These are phyloP conservation scores for Trichomonascus vanleenenianus DNA, from an alignment of 805 yeast species.

Conservation along the genomic window DNA sequence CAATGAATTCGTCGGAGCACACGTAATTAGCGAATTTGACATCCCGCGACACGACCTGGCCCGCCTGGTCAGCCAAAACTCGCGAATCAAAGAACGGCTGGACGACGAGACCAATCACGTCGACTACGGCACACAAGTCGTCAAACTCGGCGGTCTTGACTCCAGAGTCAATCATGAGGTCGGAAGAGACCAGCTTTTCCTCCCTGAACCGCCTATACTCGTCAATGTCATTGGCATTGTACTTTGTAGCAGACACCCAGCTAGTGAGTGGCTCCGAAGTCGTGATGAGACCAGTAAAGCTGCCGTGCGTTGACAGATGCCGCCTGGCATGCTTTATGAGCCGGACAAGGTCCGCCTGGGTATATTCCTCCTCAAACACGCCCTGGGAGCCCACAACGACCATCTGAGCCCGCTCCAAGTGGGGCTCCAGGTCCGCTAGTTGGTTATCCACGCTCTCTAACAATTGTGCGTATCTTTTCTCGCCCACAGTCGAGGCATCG, in stretches of 20 bases:
- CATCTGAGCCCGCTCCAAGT: slow-evolving; percentile 15
- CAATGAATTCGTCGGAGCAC: slow-evolving; percentile 37
- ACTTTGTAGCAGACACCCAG: slow-evolving; percentile 29
- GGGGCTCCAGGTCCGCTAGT: slow-evolving; percentile 9
- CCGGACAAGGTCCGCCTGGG: slow-evolving; percentile 14
- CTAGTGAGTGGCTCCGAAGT: slow-evolving; percentile 81
- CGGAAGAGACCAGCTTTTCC: neutral
- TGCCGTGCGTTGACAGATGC: slow-evolving; percentile 1
- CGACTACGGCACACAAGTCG: slow-evolving; percentile 65
- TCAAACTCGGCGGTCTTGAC: slow-evolving; percentile 35
- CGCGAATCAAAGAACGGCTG: slow-evolving; percentile 62
- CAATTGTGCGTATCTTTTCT: slow-evolving; percentile 3
- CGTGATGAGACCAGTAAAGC: slow-evolving; percentile 46
- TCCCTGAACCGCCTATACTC: slow-evolving; percentile 24
- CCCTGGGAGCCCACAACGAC: slow-evolving; percentile 19
- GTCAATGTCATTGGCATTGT: slow-evolving; percentile 14
- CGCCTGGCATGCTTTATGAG: slow-evolving; percentile 15
- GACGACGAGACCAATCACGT: slow-evolving; percentile 72
- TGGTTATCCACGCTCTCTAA: slow-evolving; percentile 11
- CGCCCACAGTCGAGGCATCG: slow-evolving; percentile 3
- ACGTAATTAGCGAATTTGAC: slow-evolving; percentile 40
- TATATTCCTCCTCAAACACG: slow-evolving; percentile 14
- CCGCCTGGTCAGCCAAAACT: slow-evolving; percentile 54
- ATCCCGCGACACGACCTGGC: slow-evolving; percentile 56
- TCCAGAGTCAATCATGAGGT: neutral